phyloP scores from a whole-genome alignment of 352 stramenopile species.

The Hyaloperonospora brassicae region DNA sequence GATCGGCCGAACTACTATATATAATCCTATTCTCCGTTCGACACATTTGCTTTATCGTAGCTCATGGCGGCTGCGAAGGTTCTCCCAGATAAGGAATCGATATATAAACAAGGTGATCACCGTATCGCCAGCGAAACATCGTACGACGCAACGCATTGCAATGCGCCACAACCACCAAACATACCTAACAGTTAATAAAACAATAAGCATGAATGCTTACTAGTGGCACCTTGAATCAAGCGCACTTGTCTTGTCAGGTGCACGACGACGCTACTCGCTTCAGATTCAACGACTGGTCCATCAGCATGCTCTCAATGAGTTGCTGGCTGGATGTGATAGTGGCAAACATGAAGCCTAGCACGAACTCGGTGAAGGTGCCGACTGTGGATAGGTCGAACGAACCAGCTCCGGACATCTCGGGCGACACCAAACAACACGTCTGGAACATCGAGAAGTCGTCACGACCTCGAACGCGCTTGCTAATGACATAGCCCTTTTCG shows the following conservation, averaged over 20 bases:
- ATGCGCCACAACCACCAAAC: no score
- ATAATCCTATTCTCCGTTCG: no score
- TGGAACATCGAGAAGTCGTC: slow-evolving; percentile 30
- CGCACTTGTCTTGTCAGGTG: background rate
- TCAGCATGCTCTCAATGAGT: slow-evolving; percentile 33
- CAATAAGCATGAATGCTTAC: background rate
- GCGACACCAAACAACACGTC: slow-evolving; percentile 30
- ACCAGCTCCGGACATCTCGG: slow-evolving; percentile 22
- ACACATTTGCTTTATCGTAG: no score
- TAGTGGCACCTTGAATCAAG: slow-evolving; percentile 1
- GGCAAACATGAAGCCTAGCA: slow-evolving; percentile 28
- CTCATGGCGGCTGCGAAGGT: no score
- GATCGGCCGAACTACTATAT: no score
- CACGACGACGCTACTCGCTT: background rate
- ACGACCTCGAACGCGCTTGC: slow-evolving; percentile 20
- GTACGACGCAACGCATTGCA: no score
- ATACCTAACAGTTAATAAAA: no score
- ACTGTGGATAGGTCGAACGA: slow-evolving; percentile 24
- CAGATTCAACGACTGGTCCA: slow-evolving; percentile 25
- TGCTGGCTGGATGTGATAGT: slow-evolving; percentile 30
- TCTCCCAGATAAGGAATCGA: no score
- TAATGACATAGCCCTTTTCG: slow-evolving; percentile 40
- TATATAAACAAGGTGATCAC: no score
- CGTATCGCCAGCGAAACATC: no score
- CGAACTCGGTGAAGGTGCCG: slow-evolving; percentile 30